Base-by-base conservation (phyloP, 1,284 basidiomycete genomes). In the Melampsora americana region DNA sequence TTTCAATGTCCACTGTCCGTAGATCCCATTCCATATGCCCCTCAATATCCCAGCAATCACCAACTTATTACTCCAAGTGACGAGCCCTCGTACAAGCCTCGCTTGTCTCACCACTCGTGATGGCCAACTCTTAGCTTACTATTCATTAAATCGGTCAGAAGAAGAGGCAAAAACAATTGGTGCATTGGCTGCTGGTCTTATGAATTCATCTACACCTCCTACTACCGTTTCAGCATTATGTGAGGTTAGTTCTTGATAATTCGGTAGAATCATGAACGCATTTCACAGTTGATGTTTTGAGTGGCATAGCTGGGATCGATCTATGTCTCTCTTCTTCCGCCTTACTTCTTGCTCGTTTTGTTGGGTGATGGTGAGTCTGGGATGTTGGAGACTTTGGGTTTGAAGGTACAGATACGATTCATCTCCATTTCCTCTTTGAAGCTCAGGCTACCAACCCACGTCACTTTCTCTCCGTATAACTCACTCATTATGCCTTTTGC, bases 31-130 rank as follows among this genome's bases (percentile, higher is more conserved):
- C 42, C 42, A 44, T 56, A 73, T 73, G 70, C 32, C 64, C 46
- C 48, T 73, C 39, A 73, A 73, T 39, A 73, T 73, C 30, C 28
- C 46, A 65, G 70, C 61, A n/a, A 73, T 53, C 20, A 73, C 70
- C 26, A 66, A 48, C 46, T 73, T 73, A 48, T 53, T 73, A 18
- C 44, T 30, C 12, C 70, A 73, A 59, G 70, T 73, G 5, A 62
- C 62, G 16, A 53, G 60, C 2, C 48, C 70, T 5, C 30, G 23
- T 12, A 73, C 70, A 20, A 64, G 32, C 53, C 62, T 73, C 12
- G 62, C 62, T n/a, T 26, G 60, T 23, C 50, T 73, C 2, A 66
- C 64, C 12, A 73, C 70, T 23, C 48, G 62, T 48, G 62, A 73
- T 48, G 70, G 70, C 35, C 42, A 46, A 30, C 42, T 73, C 7